phyloP scores from a whole-genome alignment of 257 asterid genomes.

The Przewalskia tangutica region DNA sequence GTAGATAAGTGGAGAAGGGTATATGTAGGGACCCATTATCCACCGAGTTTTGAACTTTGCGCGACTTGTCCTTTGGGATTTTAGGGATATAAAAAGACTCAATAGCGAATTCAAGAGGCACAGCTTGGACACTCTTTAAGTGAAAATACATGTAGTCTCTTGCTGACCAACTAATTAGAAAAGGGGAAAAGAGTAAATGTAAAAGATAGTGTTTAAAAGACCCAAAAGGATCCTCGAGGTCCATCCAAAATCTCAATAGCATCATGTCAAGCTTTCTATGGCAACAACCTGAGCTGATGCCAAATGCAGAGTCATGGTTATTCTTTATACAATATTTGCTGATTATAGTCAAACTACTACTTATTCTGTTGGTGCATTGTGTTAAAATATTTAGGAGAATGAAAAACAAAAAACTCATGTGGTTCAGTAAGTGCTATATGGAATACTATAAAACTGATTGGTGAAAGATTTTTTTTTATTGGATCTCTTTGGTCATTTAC shows the following conservation, averaged over 20 bases:
- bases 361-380: neutral
- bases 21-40: neutral
- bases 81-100: neutral
- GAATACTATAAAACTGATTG: neutral
- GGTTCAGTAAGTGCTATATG: neutral
- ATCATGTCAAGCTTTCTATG: neutral
- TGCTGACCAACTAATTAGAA: neutral
- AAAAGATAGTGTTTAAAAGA: neutral
- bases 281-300: neutral
- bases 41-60: neutral
- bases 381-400: neutral
- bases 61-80: neutral
- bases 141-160: neutral
- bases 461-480: neutral
- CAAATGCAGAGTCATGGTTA: neutral
- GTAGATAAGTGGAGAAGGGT: neutral
- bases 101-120: neutral
- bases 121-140: neutral
- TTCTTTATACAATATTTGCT: neutral
- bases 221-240: neutral
- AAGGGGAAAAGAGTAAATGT: neutral
- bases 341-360: neutral
- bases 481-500: neutral
- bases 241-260: neutral
- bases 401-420: neutral